Percentiles rank a stretch among this genome's conserved stretches.
These are phyloP conservation scores for Celoporthe dispersa DNA, from an alignment of 2,329 filamentous ascomycete species.

Conservation along the genomic window DNA sequence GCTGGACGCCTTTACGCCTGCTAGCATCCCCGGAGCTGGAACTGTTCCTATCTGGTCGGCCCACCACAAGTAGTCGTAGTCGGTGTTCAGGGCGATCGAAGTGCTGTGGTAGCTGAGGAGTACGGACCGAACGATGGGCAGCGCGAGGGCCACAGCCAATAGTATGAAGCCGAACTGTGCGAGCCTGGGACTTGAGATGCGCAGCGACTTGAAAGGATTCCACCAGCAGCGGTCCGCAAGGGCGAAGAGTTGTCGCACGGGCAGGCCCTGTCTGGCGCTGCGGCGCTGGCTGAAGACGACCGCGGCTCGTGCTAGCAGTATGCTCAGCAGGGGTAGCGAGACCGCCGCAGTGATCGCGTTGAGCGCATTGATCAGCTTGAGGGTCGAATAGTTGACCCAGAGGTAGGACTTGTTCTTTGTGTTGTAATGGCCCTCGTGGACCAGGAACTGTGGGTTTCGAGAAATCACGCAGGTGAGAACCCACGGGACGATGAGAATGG, in stretches of 20 bases:
- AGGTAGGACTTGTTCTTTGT: background rate
- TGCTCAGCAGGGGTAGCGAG: conserved; percentile 31
- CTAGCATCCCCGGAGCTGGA: conserved; percentile 2
- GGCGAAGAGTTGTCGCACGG: conserved; percentile 32
- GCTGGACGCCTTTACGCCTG: too few relatives aligned
- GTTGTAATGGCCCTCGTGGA: background rate
- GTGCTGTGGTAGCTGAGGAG: conserved; percentile 7
- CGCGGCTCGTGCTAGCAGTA: conserved; percentile 31
- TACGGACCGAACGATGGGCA: conserved; percentile 16
- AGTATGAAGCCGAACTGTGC: background rate
- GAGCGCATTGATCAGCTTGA: conserved; percentile 13
- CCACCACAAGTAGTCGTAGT: background rate
- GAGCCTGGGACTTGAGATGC: background rate
- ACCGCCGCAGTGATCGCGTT: conserved; percentile 28
- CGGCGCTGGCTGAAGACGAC: conserved; percentile 32
- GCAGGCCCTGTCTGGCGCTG: conserved; percentile 27
- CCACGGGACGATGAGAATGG: conserved; percentile 19
- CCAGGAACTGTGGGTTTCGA: background rate
- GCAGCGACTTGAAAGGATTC: background rate
- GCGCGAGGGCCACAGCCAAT: conserved; percentile 2
- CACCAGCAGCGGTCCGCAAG: conserved; percentile 34
- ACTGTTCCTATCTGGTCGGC: background rate
- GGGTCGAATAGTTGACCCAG: background rate
- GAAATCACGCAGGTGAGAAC: conserved; percentile 16
- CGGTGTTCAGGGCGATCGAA: background rate